Conservation (phyloP, 2,329 filamentous ascomycete genomes). For the Thelonectria blattea region DNA sequence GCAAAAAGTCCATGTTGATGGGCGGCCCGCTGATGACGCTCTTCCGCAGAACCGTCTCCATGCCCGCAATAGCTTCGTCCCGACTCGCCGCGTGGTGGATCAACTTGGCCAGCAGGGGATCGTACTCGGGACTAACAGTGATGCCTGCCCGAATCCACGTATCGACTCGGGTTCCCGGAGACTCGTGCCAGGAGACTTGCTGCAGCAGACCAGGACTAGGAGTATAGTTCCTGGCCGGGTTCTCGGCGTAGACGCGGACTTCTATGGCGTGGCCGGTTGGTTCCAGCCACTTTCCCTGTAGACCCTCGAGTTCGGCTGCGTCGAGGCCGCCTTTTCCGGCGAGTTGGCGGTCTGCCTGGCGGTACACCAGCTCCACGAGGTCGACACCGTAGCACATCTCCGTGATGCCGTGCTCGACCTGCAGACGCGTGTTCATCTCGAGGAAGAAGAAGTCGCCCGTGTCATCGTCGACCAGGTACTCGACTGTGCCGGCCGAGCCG, state of each 20-base stretch:
- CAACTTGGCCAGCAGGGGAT: constrained; percentile 63
- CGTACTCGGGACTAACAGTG: constrained; percentile 62
- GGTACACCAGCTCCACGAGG: constrained; percentile 62
- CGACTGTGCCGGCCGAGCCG: constrained; percentile 44
- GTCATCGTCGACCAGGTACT: constrained; percentile 69
- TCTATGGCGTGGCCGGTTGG: constrained; percentile 44
- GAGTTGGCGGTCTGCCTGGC: constrained; percentile 40
- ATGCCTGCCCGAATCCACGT: constrained; percentile 67
- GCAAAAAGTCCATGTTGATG: constrained; percentile 63
- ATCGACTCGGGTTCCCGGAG: constrained; percentile 59
- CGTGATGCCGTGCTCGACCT: constrained; percentile 80
- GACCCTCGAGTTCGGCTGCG: constrained; percentile 10
- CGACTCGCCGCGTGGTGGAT: constrained; percentile 55
- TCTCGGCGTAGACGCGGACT: constrained; percentile 49
- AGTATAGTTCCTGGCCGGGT: constrained; percentile 61
- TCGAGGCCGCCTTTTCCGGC: constrained; percentile 17
- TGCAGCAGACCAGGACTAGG: constrained; percentile 66
- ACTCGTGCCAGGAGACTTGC: constrained; percentile 58
- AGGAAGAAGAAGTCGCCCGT: constrained; percentile 64
- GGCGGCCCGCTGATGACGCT: constrained; percentile 23
- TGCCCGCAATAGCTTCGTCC: constrained; percentile 49
- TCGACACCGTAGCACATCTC: constrained; percentile 78
- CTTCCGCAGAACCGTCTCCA: constrained; percentile 51
- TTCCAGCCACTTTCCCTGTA: constrained; percentile 21
- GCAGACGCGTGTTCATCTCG: constrained; percentile 65